phyloP scores from a whole-genome alignment of 2,329 filamentous ascomycete genomes.

The Penicillium sp. region DNA sequence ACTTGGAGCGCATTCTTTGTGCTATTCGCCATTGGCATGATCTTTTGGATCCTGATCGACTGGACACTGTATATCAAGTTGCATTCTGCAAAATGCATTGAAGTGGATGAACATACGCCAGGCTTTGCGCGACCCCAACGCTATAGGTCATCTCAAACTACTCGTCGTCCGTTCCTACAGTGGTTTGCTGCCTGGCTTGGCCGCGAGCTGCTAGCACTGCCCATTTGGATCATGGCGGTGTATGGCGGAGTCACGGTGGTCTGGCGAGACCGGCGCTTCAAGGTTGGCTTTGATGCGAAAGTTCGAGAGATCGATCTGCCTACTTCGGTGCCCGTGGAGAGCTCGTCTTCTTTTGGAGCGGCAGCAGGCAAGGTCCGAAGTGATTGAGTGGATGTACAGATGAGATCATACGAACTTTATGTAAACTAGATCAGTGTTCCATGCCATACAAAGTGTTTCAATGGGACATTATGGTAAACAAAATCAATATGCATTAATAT shows the following conservation, averaged over 20 bases:
- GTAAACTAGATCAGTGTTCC: constrained; percentile 7
- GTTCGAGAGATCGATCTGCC: constrained; percentile 58
- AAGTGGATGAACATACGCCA: constrained; percentile 70
- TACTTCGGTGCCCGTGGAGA: constrained; percentile 16
- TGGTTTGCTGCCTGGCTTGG: constrained; percentile 85
- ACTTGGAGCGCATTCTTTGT: constrained; percentile 67
- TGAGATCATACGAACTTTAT: constrained; percentile 2
- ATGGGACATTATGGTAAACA: background rate
- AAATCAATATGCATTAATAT: constrained; percentile 9
- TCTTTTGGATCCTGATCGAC: constrained; percentile 72
- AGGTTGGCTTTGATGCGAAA: constrained; percentile 79
- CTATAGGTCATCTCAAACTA: constrained; percentile 41
- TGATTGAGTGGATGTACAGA: constrained; percentile 22
- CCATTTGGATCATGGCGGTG: constrained; percentile 88
- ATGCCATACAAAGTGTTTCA: background rate
- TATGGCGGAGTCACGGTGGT: constrained; percentile 81
- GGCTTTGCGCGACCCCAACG: constrained; percentile 62
- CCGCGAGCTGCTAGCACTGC: constrained; percentile 76
- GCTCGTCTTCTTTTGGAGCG: constrained; percentile 22
- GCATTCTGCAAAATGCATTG: constrained; percentile 69
- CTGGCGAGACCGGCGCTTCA: constrained; percentile 82
- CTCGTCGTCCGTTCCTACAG: constrained; percentile 58
- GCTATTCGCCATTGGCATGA: constrained; percentile 66
- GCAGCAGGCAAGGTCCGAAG: constrained; percentile 17
- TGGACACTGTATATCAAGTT: constrained; percentile 70